Percentiles rank a stretch among this genome's conserved stretches.
These are phyloP conservation scores for Combretum micranthum DNA, from an alignment of 345 rosid species.

Conservation along the genomic window DNA sequence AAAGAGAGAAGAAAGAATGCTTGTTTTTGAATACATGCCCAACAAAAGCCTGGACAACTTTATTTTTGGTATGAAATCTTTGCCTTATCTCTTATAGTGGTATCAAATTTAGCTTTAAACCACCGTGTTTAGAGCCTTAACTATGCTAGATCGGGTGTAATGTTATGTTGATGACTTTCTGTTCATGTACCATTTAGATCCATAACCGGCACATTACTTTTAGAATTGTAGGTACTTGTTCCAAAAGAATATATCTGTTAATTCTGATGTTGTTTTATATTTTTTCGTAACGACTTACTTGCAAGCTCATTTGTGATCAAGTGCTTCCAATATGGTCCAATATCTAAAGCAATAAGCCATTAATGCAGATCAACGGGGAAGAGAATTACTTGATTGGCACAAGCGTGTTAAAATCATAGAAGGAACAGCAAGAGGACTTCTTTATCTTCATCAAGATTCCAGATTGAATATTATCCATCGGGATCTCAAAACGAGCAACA, in stretches of 20 bases:
- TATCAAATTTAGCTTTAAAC: no score
- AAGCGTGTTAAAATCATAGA: constrained; percentile 19
- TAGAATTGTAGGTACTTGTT: no score
- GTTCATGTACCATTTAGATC: no score
- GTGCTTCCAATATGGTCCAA: neutral
- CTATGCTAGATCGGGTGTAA: no score
- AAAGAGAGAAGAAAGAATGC: constrained; percentile 19
- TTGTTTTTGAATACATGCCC: constrained; percentile 32
- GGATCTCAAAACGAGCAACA: constrained; percentile 34
- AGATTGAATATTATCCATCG: constrained; percentile 40
- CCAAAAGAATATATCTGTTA: no score
- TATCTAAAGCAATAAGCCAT: neutral
- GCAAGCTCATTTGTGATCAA: neutral
- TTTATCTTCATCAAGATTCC: constrained; percentile 47
- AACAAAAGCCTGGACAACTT: constrained; percentile 30
- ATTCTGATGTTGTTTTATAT: no score
- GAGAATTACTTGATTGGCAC: constrained; percentile 19
- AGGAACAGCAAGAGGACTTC: constrained; percentile 40
- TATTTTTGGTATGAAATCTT: constrained; percentile 16
- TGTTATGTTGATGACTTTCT: no score
- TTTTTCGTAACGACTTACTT: no score
- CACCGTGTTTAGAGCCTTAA: no score
- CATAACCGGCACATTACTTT: no score
- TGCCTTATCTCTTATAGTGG: neutral
- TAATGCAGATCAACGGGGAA: constrained; percentile 22